A percentile compares a stretch with the other conserved stretches of the same genome.
Evolutionary conservation across 2,329 filamentous ascomycete species (phyloP).

Genomic region (Colletotrichum incanum): DNA sequence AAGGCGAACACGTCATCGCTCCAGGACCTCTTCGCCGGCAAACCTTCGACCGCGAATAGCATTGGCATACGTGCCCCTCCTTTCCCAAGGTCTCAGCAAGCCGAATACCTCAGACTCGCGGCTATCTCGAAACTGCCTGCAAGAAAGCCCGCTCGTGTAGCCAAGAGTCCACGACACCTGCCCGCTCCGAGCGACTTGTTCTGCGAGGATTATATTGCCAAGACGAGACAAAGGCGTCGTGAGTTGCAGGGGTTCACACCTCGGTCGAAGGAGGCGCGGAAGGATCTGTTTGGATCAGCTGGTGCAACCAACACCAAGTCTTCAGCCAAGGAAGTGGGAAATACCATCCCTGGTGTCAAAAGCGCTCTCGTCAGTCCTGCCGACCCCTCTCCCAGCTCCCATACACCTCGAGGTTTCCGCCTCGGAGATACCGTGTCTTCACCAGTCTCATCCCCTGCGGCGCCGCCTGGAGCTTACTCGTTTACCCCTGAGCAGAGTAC

Average conservation of each 20-base stretch:
- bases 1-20: background rate
- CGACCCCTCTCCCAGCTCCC: background rate
- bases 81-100: constrained; percentile 3
- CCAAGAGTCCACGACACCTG: background rate
- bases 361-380: background rate
- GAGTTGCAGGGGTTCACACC: background rate
- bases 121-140: background rate
- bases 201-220: background rate
- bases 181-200: background rate
- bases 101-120: constrained; percentile 9
- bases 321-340: background rate
- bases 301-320: background rate
- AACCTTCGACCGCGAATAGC: background rate
- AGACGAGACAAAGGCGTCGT: background rate
- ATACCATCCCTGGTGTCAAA: background rate
- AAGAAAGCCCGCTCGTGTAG: background rate
- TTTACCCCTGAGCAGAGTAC: background rate
- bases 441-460: background rate
- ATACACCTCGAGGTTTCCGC: background rate
- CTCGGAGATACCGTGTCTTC: background rate
- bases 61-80: background rate
- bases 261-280: background rate
- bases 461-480: background rate
- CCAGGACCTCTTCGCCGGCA: background rate
- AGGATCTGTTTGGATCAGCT: background rate